Base-by-base conservation (phyloP, 805 yeast species). In the Yamadazyma philogaea region DNA sequence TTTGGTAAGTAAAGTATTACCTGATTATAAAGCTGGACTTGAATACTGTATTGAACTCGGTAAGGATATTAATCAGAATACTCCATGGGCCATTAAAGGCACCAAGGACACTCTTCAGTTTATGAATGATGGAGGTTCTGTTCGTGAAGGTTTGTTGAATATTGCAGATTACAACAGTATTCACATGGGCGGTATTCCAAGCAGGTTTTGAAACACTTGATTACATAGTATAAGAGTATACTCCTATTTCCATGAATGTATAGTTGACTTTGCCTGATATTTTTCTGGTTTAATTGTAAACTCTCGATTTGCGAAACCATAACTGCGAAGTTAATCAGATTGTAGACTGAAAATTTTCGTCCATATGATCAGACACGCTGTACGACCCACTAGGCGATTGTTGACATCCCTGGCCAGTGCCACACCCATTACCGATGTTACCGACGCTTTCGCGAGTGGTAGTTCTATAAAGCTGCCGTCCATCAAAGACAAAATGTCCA, bases 41-140 rank as follows among this genome's bases (percentile, higher is more conserved):
- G 63, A 62, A 4, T 56, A 63, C 20, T 84, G 84, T n/a, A 38
- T 65, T 7, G 63, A 67, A 22, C 51, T 79, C 30, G 91, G 85
- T 0, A 44, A 43, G 4, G 58, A 53, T 14, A 78, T 84, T 24
- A 69, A 72, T 28, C 39, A 44, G 2, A 70, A 75, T 56, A 70
- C 74, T 33, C 73, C 68, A 20, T 81, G 85, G 65, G 86, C 87
- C 15, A 68, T 84, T 28, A 69, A 61, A 46, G 90, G 89, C 10
- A 77, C 86, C 3, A 84, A 84, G 61, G 66, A 64, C 42, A 57
- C 74, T 40, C 53, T 84, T 49, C 79, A 80, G 47, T 56, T 56
- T 7, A 60, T 68, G 38, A 42, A 58, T 17, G 53, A 61, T 37
- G 77, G 76, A 28, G 56, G 54, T 6, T 51, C 59, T 30, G 59